A percentile compares a stretch with the other conserved stretches of the same genome.
phyloP scores from a whole-genome alignment of 2,329 filamentous ascomycete genomes.

The Ploettnerulaceae sp. region DNA sequence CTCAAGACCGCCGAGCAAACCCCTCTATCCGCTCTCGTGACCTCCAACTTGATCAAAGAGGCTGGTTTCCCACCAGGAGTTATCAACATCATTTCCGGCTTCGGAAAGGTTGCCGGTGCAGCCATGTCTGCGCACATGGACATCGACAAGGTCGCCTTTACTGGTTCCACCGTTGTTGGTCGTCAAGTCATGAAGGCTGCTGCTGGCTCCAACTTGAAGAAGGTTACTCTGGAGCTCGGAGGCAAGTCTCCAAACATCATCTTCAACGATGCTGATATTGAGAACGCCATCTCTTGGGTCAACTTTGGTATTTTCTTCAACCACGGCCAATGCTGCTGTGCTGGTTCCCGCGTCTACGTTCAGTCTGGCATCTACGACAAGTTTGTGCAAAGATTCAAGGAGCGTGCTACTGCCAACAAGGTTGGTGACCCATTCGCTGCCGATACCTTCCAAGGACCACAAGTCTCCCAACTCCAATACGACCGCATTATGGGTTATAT shows the following conservation, averaged over 20 bases:
- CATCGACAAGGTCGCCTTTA: slow-evolving; percentile 63
- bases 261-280: slow-evolving; percentile 57
- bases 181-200: slow-evolving; percentile 61
- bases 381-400: slow-evolving; percentile 62
- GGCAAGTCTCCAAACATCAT: slow-evolving; percentile 60
- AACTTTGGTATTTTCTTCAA: slow-evolving; percentile 45
- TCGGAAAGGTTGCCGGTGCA: slow-evolving; percentile 63
- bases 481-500: slow-evolving; percentile 67
- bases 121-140: slow-evolving; percentile 59
- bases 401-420: slow-evolving; percentile 56
- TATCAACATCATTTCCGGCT: slow-evolving; percentile 59
- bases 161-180: slow-evolving; percentile 57
- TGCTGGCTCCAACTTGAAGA: slow-evolving; percentile 58
- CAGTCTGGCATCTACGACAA: slow-evolving; percentile 67
- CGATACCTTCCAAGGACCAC: slow-evolving; percentile 67
- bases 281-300: slow-evolving; percentile 59
- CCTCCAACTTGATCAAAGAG: slow-evolving; percentile 52
- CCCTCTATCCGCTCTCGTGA: slow-evolving; percentile 51
- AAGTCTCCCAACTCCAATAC: slow-evolving; percentile 64
- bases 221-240: slow-evolving; percentile 59
- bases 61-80: slow-evolving; percentile 63
- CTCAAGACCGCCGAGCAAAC: slow-evolving; percentile 60
- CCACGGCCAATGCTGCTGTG: slow-evolving; percentile 46
- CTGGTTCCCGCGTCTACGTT: slow-evolving; percentile 64
- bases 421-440: slow-evolving; percentile 63